phyloP scores from a whole-genome alignment of 2,329 filamentous ascomycete genomes.

The Pseudocercospora pini-densiflorae region DNA sequence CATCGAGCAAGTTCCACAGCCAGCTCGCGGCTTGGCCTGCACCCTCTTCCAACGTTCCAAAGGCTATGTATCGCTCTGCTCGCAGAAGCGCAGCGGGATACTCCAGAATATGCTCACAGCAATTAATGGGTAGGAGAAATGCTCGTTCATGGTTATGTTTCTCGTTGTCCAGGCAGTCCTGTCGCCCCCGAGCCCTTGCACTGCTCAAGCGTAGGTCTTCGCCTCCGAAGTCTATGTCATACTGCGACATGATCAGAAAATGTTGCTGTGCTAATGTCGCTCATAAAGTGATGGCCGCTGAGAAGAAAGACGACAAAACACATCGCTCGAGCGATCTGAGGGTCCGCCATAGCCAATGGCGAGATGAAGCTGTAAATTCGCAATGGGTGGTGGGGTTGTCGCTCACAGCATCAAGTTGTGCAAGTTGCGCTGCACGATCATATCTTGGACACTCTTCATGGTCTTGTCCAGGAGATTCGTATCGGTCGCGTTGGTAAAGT shows the following conservation, averaged over 20 bases:
- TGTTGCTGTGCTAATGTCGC: not conserved
- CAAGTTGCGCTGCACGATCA: slow-evolving; percentile 59
- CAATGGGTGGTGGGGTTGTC: slow-evolving; percentile 11
- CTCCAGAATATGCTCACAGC: slow-evolving; percentile 9
- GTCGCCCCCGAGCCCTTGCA: slow-evolving; percentile 3
- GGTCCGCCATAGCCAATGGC: not conserved
- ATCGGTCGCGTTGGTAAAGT: slow-evolving; percentile 59
- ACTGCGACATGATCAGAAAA: slow-evolving; percentile 8
- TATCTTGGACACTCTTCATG: slow-evolving; percentile 57
- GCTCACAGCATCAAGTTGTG: slow-evolving; percentile 53
- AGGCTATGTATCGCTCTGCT: slow-evolving; percentile 1
- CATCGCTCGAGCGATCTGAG: not conserved
- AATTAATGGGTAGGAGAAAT: slow-evolving; percentile 7
- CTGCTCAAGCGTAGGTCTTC: not conserved
- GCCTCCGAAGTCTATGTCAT: slow-evolving; percentile 1
- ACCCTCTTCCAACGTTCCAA: not conserved
- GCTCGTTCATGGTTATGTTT: not conserved
- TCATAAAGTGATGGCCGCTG: not conserved
- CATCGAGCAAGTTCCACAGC: not conserved
- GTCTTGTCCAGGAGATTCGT: slow-evolving; percentile 57
- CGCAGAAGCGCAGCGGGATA: not conserved
- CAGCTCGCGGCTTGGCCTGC: not conserved
- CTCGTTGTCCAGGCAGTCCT: slow-evolving; percentile 1
- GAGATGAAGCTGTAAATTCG: slow-evolving; percentile 12
- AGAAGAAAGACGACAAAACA: slow-evolving; percentile 6